These are phyloP conservation scores for Meira miltonrushii DNA, from an alignment of 1,284 basidiomycete genomes.

Conservation along the genomic window DNA sequence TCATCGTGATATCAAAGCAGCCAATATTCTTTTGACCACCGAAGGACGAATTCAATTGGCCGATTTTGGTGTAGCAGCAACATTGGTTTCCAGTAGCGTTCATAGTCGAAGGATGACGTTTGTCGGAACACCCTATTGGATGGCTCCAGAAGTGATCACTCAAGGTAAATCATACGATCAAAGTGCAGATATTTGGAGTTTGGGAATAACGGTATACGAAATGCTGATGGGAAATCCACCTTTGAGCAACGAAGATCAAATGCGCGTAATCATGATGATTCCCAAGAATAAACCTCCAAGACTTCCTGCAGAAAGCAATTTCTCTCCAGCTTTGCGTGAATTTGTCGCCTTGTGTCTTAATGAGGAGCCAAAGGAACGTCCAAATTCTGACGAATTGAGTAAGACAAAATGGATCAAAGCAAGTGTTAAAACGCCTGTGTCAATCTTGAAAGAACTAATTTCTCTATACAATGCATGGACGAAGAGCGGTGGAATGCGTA, in stretches of 20 bases:
- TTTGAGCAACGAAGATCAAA: slow-evolving; percentile 75
- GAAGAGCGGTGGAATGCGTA: slow-evolving; percentile 71
- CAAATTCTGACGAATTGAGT: slow-evolving; percentile 79
- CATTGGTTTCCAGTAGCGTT: slow-evolving; percentile 66
- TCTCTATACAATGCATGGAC: slow-evolving; percentile 70
- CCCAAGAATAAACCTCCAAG: slow-evolving; percentile 79
- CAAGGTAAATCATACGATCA: slow-evolving; percentile 68
- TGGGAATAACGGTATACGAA: slow-evolving; percentile 88
- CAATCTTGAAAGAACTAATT: slow-evolving; percentile 77
- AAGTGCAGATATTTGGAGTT: slow-evolving; percentile 92
- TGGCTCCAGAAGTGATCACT: slow-evolving; percentile 88
- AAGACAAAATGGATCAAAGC: slow-evolving; percentile 92
- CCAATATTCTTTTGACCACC: slow-evolving; percentile 84
- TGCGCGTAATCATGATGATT: slow-evolving; percentile 86
- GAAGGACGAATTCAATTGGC: slow-evolving; percentile 84
- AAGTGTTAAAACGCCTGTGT: slow-evolving; percentile 62
- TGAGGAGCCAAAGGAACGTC: slow-evolving; percentile 73
- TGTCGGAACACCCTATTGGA: slow-evolving; percentile 96
- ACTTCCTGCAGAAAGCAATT: slow-evolving; percentile 67
- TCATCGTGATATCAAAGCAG: slow-evolving; percentile 93
- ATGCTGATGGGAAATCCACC: slow-evolving; percentile 99
- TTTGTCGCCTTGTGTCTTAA: slow-evolving; percentile 81
- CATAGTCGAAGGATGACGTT: slow-evolving; percentile 88
- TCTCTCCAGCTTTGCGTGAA: slow-evolving; percentile 78
- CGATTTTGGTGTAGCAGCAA: slow-evolving; percentile 93